Conservation (phyloP, 495 filamentous ascomycete species). For the Trichoderma erinaceum region DNA sequence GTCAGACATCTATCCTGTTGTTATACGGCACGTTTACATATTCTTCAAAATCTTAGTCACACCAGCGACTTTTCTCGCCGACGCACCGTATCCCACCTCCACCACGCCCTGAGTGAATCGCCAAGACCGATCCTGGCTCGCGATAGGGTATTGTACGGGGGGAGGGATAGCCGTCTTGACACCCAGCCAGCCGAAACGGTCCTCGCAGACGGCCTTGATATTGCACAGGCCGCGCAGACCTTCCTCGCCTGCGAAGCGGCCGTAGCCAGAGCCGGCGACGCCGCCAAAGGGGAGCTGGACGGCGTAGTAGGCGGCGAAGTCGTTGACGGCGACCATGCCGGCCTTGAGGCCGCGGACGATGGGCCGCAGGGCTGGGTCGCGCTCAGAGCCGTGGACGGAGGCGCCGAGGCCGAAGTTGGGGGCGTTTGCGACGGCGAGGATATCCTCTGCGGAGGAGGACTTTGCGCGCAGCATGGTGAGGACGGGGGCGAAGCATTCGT, state of each 20-base stretch:
- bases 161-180: constrained; percentile 71
- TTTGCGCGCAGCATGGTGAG: constrained; percentile 73
- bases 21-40: constrained; percentile 19
- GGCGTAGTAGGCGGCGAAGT: constrained; percentile 88
- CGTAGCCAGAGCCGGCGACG: constrained; percentile 79
- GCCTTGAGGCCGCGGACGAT: constrained; percentile 65
- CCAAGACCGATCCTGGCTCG: constrained; percentile 48
- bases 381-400: constrained; percentile 68
- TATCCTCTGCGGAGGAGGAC: constrained; percentile 43
- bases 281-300: constrained; percentile 93
- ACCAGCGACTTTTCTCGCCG: constrained; percentile 33
- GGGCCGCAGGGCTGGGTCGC: constrained; percentile 32
- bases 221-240: constrained; percentile 81
- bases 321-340: constrained; percentile 91
- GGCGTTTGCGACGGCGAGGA: constrained; percentile 68
- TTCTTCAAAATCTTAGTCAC: constrained; percentile 39
- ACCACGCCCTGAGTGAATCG: constrained; percentile 49
- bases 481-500: constrained; percentile 89
- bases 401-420: constrained; percentile 73
- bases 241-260: constrained; percentile 86
- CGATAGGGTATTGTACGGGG: constrained; percentile 73
- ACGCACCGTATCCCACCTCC: constrained; percentile 48
- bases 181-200: constrained; percentile 55
- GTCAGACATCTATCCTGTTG: background rate
- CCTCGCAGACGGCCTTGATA: constrained; percentile 75